Percentiles rank a stretch among this genome's conserved stretches.
Evolutionary conservation across 441 rosid genomes (phyloP).

Genomic region (Erodium chrysanthum): DNA sequence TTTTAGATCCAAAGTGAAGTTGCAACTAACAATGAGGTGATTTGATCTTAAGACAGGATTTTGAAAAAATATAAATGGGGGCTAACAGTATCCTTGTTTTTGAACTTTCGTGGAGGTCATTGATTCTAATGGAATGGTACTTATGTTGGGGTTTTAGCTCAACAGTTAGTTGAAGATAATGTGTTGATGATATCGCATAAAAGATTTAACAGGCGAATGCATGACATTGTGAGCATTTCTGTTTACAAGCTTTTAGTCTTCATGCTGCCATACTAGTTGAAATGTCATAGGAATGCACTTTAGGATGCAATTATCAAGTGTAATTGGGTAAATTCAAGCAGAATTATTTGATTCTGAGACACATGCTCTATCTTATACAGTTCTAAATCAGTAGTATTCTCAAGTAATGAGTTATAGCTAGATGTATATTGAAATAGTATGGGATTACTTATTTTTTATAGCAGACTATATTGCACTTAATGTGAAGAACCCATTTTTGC

Average conservation of each 20-base stretch:
- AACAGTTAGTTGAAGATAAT: background rate
- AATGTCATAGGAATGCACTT: background rate
- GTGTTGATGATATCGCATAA: background rate
- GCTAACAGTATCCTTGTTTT: background rate
- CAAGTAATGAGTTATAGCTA: background rate
- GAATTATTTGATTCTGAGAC: background rate
- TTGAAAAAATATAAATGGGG: background rate
- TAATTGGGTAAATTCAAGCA: no score
- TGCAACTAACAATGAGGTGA: background rate
- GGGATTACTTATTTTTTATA: background rate
- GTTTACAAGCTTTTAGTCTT: background rate
- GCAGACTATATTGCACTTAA: background rate
- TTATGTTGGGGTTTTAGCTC: background rate
- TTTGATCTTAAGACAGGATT: background rate
- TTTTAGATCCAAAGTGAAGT: background rate
- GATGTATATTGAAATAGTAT: background rate
- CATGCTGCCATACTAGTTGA: background rate
- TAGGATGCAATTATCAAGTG: background rate
- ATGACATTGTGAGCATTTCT: background rate
- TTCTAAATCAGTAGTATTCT: no score
- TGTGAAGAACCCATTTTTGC: background rate
- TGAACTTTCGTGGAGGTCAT: background rate
- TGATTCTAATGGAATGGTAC: background rate
- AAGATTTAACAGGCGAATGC: background rate
- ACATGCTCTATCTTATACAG: background rate